Evolutionary conservation across 2,329 filamentous ascomycete species (phyloP).

Genomic region (Ophiostoma fasciatum): DNA sequence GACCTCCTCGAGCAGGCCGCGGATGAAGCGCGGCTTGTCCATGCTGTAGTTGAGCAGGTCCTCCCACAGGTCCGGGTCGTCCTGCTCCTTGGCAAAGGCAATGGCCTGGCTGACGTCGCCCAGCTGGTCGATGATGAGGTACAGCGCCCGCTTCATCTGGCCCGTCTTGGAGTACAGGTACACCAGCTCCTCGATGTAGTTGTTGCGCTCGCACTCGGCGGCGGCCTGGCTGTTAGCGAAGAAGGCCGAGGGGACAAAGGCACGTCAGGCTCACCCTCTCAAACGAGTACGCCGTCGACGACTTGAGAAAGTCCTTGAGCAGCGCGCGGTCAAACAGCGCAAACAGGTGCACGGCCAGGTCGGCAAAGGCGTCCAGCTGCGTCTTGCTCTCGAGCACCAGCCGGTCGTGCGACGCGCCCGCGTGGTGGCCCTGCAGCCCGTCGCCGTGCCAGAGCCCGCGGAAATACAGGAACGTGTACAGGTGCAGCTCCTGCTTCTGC

Average conservation of each 20-base stretch:
- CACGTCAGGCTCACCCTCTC: conserved; percentile 40
- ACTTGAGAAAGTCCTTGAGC: conserved; percentile 75
- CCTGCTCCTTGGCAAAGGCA: conserved; percentile 82
- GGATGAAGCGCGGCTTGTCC: conserved; percentile 93
- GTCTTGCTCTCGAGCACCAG: conserved; percentile 45
- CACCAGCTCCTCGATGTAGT: conserved; percentile 86
- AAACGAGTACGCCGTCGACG: conserved; percentile 77
- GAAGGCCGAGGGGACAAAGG: conserved; percentile 3
- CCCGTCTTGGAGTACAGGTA: conserved; percentile 92
- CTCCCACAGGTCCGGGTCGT: conserved; percentile 87
- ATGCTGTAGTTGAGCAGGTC: conserved; percentile 90
- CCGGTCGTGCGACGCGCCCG: conserved; percentile 38
- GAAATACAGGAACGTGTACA: conserved; percentile 88
- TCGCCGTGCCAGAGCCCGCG: conserved; percentile 72
- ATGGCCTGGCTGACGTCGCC: conserved; percentile 87
- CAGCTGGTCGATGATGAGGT: conserved; percentile 86
- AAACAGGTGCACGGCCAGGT: conserved; percentile 75
- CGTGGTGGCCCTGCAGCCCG: conserved; percentile 36
- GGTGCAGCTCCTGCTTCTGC: conserved; percentile 45
- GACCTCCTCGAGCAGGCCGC: conserved; percentile 80
- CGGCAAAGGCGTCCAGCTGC: conserved; percentile 74
- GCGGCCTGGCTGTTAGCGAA: conserved; percentile 31
- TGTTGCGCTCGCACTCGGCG: conserved; percentile 63
- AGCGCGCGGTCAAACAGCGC: conserved; percentile 66
- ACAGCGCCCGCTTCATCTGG: conserved; percentile 79